Percentiles rank a stretch among this genome's conserved stretches.
phyloP scores from a whole-genome alignment of 495 filamentous ascomycete species.

The Aspergillus funiculosus region DNA sequence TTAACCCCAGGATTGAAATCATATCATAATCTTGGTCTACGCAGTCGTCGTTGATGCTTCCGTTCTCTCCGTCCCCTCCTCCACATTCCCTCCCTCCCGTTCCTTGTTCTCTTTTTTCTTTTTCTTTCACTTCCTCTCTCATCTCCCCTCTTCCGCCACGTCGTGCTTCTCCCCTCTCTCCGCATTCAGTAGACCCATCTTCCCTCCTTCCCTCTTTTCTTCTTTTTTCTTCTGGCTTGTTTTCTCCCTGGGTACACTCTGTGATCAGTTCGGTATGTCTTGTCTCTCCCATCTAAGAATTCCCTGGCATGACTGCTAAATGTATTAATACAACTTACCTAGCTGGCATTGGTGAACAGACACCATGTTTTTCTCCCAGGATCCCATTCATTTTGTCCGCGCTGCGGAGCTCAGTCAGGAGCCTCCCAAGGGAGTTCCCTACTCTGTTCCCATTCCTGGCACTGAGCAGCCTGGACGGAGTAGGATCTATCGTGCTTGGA shows the following conservation, averaged over 20 bases:
- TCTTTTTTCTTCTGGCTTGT: too few relatives aligned
- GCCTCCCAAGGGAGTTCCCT: constrained; percentile 43
- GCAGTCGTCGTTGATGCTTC: not conserved
- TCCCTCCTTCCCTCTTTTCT: constrained; percentile 1
- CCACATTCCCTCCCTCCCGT: constrained; percentile 7
- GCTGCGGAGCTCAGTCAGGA: constrained; percentile 38
- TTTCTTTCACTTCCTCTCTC: not conserved
- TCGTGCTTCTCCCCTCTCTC: not conserved
- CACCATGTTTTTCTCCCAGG: constrained; percentile 39
- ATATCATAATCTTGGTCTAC: too few relatives aligned
- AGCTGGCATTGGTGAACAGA: not conserved
- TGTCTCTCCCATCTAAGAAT: not conserved
- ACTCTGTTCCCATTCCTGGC: constrained; percentile 63
- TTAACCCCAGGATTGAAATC: too few relatives aligned
- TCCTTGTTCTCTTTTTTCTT: constrained; percentile 3
- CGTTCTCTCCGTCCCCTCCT: not conserved
- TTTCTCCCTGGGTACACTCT: not conserved
- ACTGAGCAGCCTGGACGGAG: constrained; percentile 66
- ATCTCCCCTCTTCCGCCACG: not conserved
- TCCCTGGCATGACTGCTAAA: constrained; percentile 1
- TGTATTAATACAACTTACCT: too few relatives aligned
- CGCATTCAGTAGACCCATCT: not conserved
- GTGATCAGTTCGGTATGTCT: not conserved
- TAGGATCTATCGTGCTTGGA: constrained; percentile 78
- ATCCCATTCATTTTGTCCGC: constrained; percentile 36